These are phyloP conservation scores for Mortierella hygrophila DNA, from an alignment of 192 early-diverging fungal species.

Conservation along the genomic window DNA sequence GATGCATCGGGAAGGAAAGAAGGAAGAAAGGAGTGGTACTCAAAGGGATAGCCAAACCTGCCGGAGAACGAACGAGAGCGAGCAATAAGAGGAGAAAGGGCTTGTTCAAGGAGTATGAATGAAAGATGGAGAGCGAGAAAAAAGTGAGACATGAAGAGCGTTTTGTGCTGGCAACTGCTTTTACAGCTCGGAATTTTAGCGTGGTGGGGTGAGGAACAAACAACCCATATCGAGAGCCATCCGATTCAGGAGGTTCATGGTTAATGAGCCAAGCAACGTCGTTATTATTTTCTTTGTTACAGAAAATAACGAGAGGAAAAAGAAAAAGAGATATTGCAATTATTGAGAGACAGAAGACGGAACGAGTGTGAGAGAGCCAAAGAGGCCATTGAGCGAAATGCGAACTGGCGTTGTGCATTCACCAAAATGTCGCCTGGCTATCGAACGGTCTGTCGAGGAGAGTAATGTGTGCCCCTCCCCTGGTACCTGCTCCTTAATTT, in stretches of 20 bases:
- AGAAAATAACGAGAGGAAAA: not conserved
- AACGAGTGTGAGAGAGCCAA: not conserved
- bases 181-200: not conserved
- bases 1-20: not conserved
- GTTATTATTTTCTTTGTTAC: not conserved
- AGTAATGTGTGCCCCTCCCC: not conserved
- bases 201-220: not conserved
- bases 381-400: not conserved
- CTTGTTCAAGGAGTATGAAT: not conserved
- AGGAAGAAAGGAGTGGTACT: no score
- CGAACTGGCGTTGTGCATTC: not conserved
- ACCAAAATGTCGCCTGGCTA: not conserved
- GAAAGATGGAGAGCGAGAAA: not conserved
- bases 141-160: not conserved
- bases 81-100: not conserved
- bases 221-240: not conserved
- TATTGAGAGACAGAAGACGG: not conserved
- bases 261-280: not conserved
- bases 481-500: conserved; percentile 7
- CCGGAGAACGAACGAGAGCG: not conserved
- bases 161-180: not conserved
- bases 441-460: not conserved
- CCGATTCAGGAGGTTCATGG: not conserved
- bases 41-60: not conserved
- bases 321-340: not conserved